Base-by-base conservation (phyloP, 352 stramenopile species). In the Phytophthora ohioensis region DNA sequence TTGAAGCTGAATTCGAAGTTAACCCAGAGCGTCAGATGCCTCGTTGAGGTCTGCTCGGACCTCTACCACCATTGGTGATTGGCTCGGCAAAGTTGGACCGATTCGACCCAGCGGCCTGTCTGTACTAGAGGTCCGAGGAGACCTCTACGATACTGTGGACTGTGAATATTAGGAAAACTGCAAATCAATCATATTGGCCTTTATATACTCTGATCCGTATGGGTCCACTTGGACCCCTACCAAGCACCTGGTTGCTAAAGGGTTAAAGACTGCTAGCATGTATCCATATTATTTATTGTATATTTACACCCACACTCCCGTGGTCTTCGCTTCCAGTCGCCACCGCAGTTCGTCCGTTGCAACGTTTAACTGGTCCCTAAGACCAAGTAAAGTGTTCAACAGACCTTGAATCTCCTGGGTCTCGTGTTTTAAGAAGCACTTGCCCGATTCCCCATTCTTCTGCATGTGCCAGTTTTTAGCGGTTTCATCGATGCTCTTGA, bases 401-500 rank as follows among this genome's bases (percentile, higher is more conserved):
- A 64, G 13, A 31, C 3, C 17, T 35, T 71, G 39, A 6, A 77
- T 70, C 4, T 64, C 62, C 2, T 57, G 47, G 3, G 57, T 49
- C 5, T 67, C 32, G 9, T 42, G 39, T 35, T 57, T 68, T n/a
- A 77, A 47, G 46, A 77, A 77, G 52, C 67, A 74, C 31, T 71
- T 77, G 27, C 64, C 59, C 34, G 52, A 38, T 7, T 67, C 42
- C 1, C 64, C 64, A 9, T 42, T 71, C 31, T 67, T 71, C 9
- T 53, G 10, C 34, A 48, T 34, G 3, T 21, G n/a, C 69, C 69
- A 77, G 13, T 57, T 48, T 12, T 27, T n/a, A 11, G 35, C 30
- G 42, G 64, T 74, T 5, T 39, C 15, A 17, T 67, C 11, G 15
- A 74, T 74, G 34, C 48, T 61, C 17, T 58, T 17, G n/a, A 74